Evolutionary conservation across 2,329 filamentous ascomycete species (phyloP).

Genomic region (Purpureocillium lavendulum): DNA sequence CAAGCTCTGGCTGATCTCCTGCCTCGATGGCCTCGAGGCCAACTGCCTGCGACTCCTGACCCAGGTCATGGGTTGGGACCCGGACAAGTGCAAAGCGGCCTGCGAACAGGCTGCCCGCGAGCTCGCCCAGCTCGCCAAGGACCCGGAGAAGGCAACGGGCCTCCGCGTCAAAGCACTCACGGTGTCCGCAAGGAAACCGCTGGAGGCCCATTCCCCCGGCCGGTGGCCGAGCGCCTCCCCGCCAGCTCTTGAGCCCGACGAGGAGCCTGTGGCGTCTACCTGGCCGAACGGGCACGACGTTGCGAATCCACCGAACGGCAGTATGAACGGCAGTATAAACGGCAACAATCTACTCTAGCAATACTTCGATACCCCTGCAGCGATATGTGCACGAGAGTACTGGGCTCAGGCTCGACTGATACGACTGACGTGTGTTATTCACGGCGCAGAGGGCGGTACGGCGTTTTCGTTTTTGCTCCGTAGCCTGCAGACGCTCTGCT

Average conservation of each 20-base stretch:
- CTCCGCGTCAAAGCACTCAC: slow-evolving; percentile 40
- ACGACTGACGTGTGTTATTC: not conserved
- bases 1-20: slow-evolving; percentile 45
- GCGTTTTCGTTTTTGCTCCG: not conserved
- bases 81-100: slow-evolving; percentile 35
- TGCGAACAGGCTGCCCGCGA: slow-evolving; percentile 40
- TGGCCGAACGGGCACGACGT: too few relatives aligned
- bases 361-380: too few relatives aligned
- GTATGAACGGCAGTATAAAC: too few relatives aligned
- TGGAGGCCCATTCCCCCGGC: slow-evolving; percentile 7
- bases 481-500: not conserved
- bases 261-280: too few relatives aligned
- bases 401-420: not conserved
- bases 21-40: slow-evolving; percentile 43
- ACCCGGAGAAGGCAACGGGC: slow-evolving; percentile 30
- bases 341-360: too few relatives aligned
- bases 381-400: not conserved
- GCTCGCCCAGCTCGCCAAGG: slow-evolving; percentile 38
- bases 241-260: too few relatives aligned
- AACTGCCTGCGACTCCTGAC: slow-evolving; percentile 41
- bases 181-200: slow-evolving; percentile 42
- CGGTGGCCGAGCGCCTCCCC: not conserved
- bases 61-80: slow-evolving; percentile 42
- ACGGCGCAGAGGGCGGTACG: not conserved
- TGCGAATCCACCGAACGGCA: too few relatives aligned